Percentiles rank a stretch among this genome's conserved stretches.
Conservation (phyloP, 2,329 filamentous ascomycete genomes). For the Xylaria sp. region DNA sequence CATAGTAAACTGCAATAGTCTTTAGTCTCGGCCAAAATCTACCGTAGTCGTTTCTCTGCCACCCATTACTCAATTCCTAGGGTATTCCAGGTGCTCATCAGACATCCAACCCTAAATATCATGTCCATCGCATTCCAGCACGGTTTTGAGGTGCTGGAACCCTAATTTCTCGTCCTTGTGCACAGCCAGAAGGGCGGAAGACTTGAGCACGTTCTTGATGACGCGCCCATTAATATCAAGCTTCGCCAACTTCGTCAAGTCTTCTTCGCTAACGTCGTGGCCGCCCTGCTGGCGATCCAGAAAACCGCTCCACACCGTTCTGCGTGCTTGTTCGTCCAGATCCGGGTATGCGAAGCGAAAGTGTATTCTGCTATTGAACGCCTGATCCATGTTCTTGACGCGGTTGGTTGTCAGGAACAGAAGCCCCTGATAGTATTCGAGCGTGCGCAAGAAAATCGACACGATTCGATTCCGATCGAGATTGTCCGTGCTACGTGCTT, state of each 20-base stretch:
- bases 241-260: slow-evolving; percentile 50
- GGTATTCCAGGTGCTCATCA: neutral
- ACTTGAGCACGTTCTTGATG: slow-evolving; percentile 61
- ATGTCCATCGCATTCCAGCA: slow-evolving; percentile 10
- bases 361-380: slow-evolving; percentile 52
- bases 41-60: neutral
- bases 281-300: slow-evolving; percentile 45
- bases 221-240: slow-evolving; percentile 60
- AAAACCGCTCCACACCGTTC: slow-evolving; percentile 52
- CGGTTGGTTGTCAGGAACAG: slow-evolving; percentile 54
- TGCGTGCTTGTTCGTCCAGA: slow-evolving; percentile 43
- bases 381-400: slow-evolving; percentile 50
- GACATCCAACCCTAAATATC: neutral
- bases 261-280: slow-evolving; percentile 45
- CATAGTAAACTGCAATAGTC: neutral
- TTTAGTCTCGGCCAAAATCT: neutral
- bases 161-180: slow-evolving; percentile 18
- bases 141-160: slow-evolving; percentile 11
- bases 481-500: slow-evolving; percentile 48
- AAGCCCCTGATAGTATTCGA: slow-evolving; percentile 52
- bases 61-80: neutral
- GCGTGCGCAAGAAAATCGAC: slow-evolving; percentile 36
- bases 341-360: slow-evolving; percentile 48
- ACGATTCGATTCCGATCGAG: slow-evolving; percentile 55
- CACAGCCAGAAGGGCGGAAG: slow-evolving; percentile 48